Conservation (phyloP, 441 rosid species). For the Jatropha podagrica region DNA sequence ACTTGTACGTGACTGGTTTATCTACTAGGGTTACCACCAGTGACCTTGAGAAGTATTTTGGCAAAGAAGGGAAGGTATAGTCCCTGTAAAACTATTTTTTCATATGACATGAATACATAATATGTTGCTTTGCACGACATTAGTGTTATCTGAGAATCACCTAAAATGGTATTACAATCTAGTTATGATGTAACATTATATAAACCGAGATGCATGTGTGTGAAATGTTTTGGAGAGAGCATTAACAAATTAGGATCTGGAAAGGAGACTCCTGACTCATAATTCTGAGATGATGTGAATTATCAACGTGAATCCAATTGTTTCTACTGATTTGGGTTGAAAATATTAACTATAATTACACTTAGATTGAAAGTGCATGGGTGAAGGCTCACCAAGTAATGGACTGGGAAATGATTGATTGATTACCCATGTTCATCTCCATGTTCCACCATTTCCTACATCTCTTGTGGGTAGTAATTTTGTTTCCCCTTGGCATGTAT, state of each 20-base stretch:
- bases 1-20: slow-evolving; percentile 85
- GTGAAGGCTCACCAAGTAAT: background rate
- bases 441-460: background rate
- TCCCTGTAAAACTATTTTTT: slow-evolving; percentile 16
- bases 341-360: background rate
- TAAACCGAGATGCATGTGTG: background rate
- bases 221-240: background rate
- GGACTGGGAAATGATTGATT: background rate
- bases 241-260: background rate
- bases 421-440: background rate
- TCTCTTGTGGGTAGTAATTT: background rate
- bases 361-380: background rate
- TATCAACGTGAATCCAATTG: too few relatives aligned
- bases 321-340: too few relatives aligned
- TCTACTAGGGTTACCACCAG: slow-evolving; percentile 60
- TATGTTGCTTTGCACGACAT: background rate
- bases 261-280: background rate
- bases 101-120: slow-evolving; percentile 44
- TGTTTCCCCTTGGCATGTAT: background rate
- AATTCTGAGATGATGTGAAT: background rate
- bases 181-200: background rate
- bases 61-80: slow-evolving; percentile 64
- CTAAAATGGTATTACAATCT: background rate
- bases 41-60: slow-evolving; percentile 73
- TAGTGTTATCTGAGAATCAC: background rate